phyloP scores from a whole-genome alignment of 257 asterid genomes.

The Solanum habrochaites region DNA sequence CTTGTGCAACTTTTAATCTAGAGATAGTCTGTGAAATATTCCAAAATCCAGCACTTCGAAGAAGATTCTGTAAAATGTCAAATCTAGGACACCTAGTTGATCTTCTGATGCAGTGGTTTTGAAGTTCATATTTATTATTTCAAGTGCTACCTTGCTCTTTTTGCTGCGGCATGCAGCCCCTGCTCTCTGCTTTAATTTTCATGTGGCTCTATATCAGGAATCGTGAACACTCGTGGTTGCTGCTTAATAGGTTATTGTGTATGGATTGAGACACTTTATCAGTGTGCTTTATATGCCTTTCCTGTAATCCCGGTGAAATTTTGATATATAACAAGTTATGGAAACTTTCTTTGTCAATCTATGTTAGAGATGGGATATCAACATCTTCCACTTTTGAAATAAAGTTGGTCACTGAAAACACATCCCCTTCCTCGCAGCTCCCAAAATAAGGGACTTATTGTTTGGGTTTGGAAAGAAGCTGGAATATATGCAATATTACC shows the following conservation, averaged over 20 bases:
- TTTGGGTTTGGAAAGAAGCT: neutral
- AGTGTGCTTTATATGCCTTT: neutral
- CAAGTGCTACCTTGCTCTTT: neutral
- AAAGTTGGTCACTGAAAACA: neutral
- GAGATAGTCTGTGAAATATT: neutral
- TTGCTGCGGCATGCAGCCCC: neutral
- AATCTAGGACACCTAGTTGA: neutral
- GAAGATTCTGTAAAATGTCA: neutral
- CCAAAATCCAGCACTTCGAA: neutral
- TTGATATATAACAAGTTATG: neutral
- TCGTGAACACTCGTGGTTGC: neutral
- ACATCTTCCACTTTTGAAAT: neutral
- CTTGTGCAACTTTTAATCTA: neutral
- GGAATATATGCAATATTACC: neutral
- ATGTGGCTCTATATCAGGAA: neutral
- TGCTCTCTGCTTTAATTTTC: neutral
- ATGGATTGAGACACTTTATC: neutral
- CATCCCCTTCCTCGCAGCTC: neutral
- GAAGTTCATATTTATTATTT: neutral
- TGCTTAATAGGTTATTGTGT: neutral
- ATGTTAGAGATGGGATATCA: neutral
- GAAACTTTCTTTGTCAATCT: neutral
- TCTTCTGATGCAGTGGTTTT: neutral
- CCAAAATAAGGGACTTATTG: neutral
- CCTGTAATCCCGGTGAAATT: neutral